Base-by-base conservation (phyloP, 1,284 basidiomycete species). In the Fomitopsis pinicola region DNA sequence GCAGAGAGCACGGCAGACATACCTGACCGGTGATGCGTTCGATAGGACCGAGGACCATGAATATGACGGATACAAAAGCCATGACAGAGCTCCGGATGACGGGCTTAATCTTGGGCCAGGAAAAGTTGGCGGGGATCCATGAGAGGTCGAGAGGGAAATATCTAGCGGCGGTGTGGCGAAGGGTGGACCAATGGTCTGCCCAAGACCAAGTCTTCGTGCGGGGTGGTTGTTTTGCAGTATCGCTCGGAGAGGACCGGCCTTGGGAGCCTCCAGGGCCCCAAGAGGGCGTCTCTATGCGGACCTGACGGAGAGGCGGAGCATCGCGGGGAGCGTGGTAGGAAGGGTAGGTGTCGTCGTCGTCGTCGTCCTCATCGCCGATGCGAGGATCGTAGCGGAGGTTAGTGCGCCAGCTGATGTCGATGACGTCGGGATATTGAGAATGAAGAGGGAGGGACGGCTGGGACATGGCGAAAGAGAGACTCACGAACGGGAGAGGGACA, bases 31-130 rank as follows among this genome's bases (percentile, higher is more conserved):
- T 73, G n/a, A 79, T 64, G 2, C 66, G 61, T 66, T 85, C 76
- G 2, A 84, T 76, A 0, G 67, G 67, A 0, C 81, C 78, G 59
- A 91, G 85, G n/a, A 91, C 71, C 68, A 92, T 84, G 12, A 92
- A 70, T 17, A 92, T 67, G 15, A 83, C 71, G 26, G 82, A 77
- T 5, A 89, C 70, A 87, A 89, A 92, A 26, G 81, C 88, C 0
- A 84, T 77, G 50, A 88, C 59, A 2, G 88, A 82, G 64, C 83
- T 83, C 54, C 91, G 83, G 35, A 92, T 73, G 14, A 82, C 83
- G 5, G 88, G 85, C 71, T 90, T 89, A 67, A 86, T 65, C 65
- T 84, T 86, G 6, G 82, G 74, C 81, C 81, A 86, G 0, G 73
- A 82, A 70, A 75, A 82, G 63, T 86, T 88, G 17, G 71, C 73